Percentiles rank a stretch among this genome's conserved stretches.
These are phyloP conservation scores for Podospora bellae-mahoneyi DNA, from an alignment of 495 filamentous ascomycete genomes.

Conservation along the genomic window DNA sequence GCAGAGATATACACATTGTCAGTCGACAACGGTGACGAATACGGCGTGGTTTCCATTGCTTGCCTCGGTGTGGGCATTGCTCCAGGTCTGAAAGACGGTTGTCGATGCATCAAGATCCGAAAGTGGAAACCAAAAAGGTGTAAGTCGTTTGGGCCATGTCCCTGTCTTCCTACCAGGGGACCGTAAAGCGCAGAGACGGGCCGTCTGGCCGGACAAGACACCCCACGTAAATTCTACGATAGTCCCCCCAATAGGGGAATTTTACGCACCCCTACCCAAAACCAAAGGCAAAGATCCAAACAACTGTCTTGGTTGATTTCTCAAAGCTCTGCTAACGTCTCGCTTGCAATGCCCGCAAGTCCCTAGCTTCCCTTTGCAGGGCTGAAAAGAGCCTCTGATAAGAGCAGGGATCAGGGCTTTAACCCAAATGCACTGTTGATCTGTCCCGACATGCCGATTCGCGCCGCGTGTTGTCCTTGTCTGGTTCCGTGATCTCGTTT, in stretches of 20 bases:
- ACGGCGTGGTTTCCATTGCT: constrained; percentile 11
- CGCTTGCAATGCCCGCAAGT: constrained; percentile 11
- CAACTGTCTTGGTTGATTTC: constrained; percentile 20
- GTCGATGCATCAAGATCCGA: constrained; percentile 4
- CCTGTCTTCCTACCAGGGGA: constrained; percentile 16
- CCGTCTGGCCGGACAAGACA: constrained; percentile 24
- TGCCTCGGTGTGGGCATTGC: constrained; percentile 10
- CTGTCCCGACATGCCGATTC: constrained; percentile 21
- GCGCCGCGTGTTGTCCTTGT: constrained; percentile 12
- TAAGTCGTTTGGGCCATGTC: constrained; percentile 9
- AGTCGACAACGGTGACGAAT: not conserved
- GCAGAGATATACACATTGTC: constrained; percentile 15
- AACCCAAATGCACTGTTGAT: constrained; percentile 17
- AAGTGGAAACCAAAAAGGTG: constrained; percentile 16
- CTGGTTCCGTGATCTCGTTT: constrained; percentile 11
- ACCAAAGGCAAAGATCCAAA: not conserved
- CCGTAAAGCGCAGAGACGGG: constrained; percentile 23
- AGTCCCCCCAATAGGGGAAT: constrained; percentile 32
- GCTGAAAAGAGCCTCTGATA: constrained; percentile 23
- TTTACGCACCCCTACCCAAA: constrained; percentile 11
- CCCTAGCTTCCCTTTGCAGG: constrained; percentile 19
- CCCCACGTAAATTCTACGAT: constrained; percentile 24
- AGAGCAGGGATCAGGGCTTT: not conserved
- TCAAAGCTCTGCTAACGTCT: constrained; percentile 11
- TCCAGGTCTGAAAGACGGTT: not conserved